Base-by-base conservation (phyloP, 257 asterid species). In the Osmanthus fragrans region DNA sequence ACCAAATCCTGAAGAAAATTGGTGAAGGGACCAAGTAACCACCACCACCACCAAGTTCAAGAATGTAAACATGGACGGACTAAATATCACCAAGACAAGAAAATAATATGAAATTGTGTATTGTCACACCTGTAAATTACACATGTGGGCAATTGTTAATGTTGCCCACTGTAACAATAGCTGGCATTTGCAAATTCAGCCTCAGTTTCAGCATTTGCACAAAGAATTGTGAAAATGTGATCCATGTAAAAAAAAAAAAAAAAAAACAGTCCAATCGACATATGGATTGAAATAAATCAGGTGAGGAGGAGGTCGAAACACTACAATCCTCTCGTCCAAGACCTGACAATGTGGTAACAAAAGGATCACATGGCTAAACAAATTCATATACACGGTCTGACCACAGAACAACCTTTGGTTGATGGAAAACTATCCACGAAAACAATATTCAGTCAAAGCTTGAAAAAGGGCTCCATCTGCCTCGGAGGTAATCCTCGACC, bases 381-480 rank as follows among this genome's bases (percentile, higher is more conserved):
- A 66, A 75, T 39, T 66, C 30, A 72, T 76, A 65, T 85, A 79
- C 84, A 83, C 77, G 42, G 64, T 65, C 58, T 54, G 71, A 79
- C 71, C 51, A 64, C 71, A 80, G 65, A 63, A 79, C 74, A 69
- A 72, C 70, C 32, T 66, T 47, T 12, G 21, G 72, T 75, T 39
- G 81, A 47, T 73, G 37, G 45, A 58, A 65, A 60, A 60, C 1
- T 32, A 21, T 71, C 72, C 39, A 37, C 39, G 40, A 71, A 54
- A 49, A 70, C 39, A 34, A 42, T 80, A 77, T 76, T 75, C 85
- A 88, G 58, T 87, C 88, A 76, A 88, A 90, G 88, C 96, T 90
- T 77, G 97, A 88, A 27, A 96, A 88, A 49, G 89, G 89, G 81
- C 97, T 92, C 92, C 92, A 89, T 80, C 97, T 84, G 66, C 94